Evolutionary conservation across 1,139 yeast species (phyloP).

Genomic region (Debaryomycetaceae sp.): DNA sequence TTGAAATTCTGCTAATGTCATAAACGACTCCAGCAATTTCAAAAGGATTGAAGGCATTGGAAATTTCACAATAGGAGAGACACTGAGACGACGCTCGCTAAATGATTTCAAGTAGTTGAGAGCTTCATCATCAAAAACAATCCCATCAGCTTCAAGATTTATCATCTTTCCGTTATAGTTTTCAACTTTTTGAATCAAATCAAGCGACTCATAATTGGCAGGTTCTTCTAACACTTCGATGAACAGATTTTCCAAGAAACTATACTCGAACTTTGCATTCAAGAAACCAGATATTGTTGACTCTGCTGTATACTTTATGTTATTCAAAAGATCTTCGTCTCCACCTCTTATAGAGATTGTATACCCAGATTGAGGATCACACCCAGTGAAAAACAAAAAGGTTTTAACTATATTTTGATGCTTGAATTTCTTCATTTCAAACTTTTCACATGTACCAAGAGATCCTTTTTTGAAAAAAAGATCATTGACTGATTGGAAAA

Average conservation of each 20-base stretch:
- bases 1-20: slow-evolving; percentile 33
- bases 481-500: slow-evolving; percentile 51
- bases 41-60: slow-evolving; percentile 61
- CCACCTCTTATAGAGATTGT: slow-evolving; percentile 83
- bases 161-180: slow-evolving; percentile 7
- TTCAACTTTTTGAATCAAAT: slow-evolving; percentile 8
- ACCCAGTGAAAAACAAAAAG: slow-evolving; percentile 74
- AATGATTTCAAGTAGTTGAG: slow-evolving; percentile 51
- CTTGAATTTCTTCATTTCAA: slow-evolving; percentile 67
- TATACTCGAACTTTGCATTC: slow-evolving; percentile 76
- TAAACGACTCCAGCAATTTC: slow-evolving; percentile 55
- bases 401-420: slow-evolving; percentile 60
- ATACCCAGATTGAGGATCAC: slow-evolving; percentile 71
- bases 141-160: slow-evolving; percentile 11
- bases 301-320: slow-evolving; percentile 75
- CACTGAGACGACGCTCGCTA: slow-evolving; percentile 52
- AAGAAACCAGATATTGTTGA: slow-evolving; percentile 75
- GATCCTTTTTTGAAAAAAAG: slow-evolving; percentile 48
- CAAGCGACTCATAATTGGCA: not conserved
- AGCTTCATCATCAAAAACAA: slow-evolving; percentile 32
- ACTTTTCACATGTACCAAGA: slow-evolving; percentile 69
- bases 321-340: slow-evolving; percentile 53
- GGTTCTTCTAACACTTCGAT: slow-evolving; percentile 35
- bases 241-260: slow-evolving; percentile 74
- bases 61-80: slow-evolving; percentile 74